Evolutionary conservation across 2,329 filamentous ascomycete species (phyloP).

Genomic region (Fusarium staphyleae): DNA sequence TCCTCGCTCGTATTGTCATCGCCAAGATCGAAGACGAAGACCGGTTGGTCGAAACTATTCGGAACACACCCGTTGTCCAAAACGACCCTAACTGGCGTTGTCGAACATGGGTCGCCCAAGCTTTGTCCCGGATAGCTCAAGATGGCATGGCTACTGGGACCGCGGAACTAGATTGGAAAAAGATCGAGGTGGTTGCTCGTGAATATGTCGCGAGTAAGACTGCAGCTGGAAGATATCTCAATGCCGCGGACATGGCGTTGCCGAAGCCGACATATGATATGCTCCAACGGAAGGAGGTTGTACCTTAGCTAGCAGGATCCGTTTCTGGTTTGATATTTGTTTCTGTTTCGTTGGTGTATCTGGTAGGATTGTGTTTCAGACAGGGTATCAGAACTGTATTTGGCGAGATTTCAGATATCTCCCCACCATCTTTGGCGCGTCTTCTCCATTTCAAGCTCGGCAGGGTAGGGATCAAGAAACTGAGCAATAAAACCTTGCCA

Average conservation of each 20-base stretch:
- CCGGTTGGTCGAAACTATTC: slow-evolving; percentile 45
- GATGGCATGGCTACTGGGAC: slow-evolving; percentile 51
- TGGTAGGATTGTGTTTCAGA: not conserved
- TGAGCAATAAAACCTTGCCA: not conserved
- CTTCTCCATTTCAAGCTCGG: slow-evolving; percentile 9
- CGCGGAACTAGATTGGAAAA: slow-evolving; percentile 46
- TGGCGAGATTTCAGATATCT: not conserved
- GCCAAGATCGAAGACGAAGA: slow-evolving; percentile 49
- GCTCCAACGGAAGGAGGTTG: slow-evolving; percentile 36
- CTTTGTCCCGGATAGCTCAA: slow-evolving; percentile 42
- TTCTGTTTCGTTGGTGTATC: not conserved
- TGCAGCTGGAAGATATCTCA: slow-evolving; percentile 29
- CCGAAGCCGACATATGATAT: slow-evolving; percentile 45
- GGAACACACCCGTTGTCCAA: slow-evolving; percentile 44
- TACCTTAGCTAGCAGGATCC: slow-evolving; percentile 18
- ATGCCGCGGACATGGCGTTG: slow-evolving; percentile 5
- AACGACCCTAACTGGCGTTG: slow-evolving; percentile 50
- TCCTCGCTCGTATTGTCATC: slow-evolving; percentile 49
- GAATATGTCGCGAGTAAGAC: slow-evolving; percentile 48
- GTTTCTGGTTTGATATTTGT: not conserved
- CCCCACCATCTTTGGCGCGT: slow-evolving; percentile 64
- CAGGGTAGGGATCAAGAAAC: not conserved
- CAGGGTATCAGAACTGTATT: not conserved
- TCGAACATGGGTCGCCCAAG: slow-evolving; percentile 49
- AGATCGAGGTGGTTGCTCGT: slow-evolving; percentile 46